Base-by-base conservation (phyloP, 2,329 filamentous ascomycete genomes). In the Colletotrichum filicis region DNA sequence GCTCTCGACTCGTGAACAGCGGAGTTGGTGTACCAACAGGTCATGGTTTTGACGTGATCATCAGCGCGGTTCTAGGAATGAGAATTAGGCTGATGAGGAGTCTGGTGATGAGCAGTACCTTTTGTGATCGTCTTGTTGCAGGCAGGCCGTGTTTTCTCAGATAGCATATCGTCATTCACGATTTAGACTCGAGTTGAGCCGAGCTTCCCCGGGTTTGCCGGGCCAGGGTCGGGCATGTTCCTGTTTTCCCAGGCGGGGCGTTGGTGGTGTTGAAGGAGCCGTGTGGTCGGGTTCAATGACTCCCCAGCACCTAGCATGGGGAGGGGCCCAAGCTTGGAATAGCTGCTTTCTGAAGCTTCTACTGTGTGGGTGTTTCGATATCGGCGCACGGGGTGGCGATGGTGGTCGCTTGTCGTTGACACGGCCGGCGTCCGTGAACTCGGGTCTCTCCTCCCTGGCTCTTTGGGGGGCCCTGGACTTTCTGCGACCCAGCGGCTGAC, bases 281-380 rank as follows among this genome's bases (percentile, higher is more conserved):
- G 70, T 52, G 56, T 55, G 60, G 70, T 59, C 70, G 66, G 70
- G 70, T 70, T 70, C 66, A 46, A 59, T 57, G 65, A 65, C 16
- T 42, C 37, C 9, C 37, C 37, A 42, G 37, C 37, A 42, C 60
- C 66, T 56, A 49, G 35, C 26, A 22, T n/a, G 61, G 35, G n/a
- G 11, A 35, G 32, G 32, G 22, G 22, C 19, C 24, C 28, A 32
- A 49, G 16, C n/a, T 61, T 46, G n/a, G 22, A 55, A 26, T 26
- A 30, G 46, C 30, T 6, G 26, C 26, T 8, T 46, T 32, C 28
- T 30, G 49, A 30, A 52, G 26, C 52, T 28, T 30, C 16, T 35
- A 60, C 52, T 56, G 62, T 65, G 42, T 58, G 66, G 49, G 37
- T 14, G 35, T 32, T 58, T 68, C 26, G 66, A 73, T 49, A 64